Percentiles rank a stretch among this genome's conserved stretches.
Evolutionary conservation across 768 basidiomycete genomes (phyloP).

Genomic region (Podaxis sp.): DNA sequence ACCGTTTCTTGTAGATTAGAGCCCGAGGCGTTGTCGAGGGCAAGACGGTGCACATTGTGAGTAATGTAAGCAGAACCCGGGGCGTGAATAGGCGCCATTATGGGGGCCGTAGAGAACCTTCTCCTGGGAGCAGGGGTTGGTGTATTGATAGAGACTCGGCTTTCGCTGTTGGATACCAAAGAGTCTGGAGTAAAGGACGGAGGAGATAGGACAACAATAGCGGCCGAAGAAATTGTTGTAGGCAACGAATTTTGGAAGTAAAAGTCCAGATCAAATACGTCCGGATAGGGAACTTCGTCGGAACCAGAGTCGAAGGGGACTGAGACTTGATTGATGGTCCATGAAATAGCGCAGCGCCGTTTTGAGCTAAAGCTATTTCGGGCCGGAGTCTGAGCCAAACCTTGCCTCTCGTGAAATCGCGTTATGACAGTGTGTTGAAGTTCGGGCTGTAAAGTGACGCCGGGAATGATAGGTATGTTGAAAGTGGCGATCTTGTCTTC

Average conservation of each 20-base stretch:
- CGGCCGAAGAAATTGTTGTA: not conserved
- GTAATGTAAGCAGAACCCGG: not conserved
- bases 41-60: not conserved
- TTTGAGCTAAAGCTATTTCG: not conserved
- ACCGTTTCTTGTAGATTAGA: not conserved
- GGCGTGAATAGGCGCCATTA: not conserved
- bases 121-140: not conserved
- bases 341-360: not conserved
- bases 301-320: not conserved
- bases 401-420: not conserved
- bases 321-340: not conserved
- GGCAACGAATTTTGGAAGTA: not conserved
- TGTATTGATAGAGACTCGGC: not conserved
- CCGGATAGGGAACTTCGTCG: not conserved
- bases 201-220: not conserved
- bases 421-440: not conserved
- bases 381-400: not conserved
- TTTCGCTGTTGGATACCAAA: not conserved
- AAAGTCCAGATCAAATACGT: slow-evolving; percentile 3
- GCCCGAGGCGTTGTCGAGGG: not conserved
- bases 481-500: not conserved
- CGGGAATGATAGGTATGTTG: not conserved
- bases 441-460: not conserved
- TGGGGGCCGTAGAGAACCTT: not conserved
- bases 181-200: not conserved